Percentiles rank a stretch among this genome's conserved stretches.
Evolutionary conservation across 2,329 filamentous ascomycete species (phyloP).

Genomic region (Cladorrhinum sp.): DNA sequence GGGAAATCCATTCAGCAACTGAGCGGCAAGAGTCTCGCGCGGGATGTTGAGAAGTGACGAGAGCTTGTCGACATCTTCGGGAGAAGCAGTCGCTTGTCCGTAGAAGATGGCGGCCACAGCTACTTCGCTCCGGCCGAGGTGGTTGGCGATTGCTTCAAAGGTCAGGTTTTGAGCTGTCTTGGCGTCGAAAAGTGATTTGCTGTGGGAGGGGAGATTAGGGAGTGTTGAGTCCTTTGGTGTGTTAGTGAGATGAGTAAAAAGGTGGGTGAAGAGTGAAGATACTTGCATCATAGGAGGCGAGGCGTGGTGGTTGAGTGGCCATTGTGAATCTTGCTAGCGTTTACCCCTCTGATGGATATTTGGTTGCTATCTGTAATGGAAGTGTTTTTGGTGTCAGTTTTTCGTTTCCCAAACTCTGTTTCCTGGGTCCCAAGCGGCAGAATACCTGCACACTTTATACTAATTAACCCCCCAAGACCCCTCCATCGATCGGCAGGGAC

Average conservation of each 20-base stretch:
- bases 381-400: no score
- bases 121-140: conserved; percentile 76
- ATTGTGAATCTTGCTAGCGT: conserved; percentile 23
- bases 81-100: conserved; percentile 57
- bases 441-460: not conserved
- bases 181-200: conserved; percentile 72
- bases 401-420: no score
- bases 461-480: not conserved
- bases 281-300: conserved; percentile 40
- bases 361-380: not conserved
- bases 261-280: not conserved
- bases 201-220: conserved; percentile 67
- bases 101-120: conserved; percentile 88
- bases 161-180: conserved; percentile 73
- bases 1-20: conserved; percentile 66
- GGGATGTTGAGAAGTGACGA: conserved; percentile 53
- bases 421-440: not conserved
- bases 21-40: conserved; percentile 52
- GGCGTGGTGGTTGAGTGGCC: conserved; percentile 25
- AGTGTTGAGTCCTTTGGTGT: conserved; percentile 48
- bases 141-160: conserved; percentile 73
- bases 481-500: not conserved
- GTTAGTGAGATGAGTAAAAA: not conserved
- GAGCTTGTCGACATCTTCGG: conserved; percentile 55
- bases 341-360: not conserved